Evolutionary conservation across 805 yeast genomes (phyloP), one percentile per base, ranked within the genome.

Genomic region (Huiozyma naganishii): DNA sequence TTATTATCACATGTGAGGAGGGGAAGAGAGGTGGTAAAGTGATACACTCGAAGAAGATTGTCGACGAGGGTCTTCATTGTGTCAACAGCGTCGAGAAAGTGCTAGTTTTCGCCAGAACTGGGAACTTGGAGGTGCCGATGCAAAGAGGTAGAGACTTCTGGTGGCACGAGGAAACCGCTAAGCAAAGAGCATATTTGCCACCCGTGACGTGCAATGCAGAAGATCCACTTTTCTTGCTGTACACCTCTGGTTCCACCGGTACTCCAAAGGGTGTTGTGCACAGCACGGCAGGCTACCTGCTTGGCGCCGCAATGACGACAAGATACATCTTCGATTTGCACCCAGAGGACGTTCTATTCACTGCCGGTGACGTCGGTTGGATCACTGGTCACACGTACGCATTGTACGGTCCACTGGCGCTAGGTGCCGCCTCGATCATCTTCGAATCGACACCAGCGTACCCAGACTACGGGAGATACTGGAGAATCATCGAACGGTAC

Each of bases 311-410:
- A 44, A 70, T 89, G 63, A 85, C 97, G 42, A 84, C 96, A 40
- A 84, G 81, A 68, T 90, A 89, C 67, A 88, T 88, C 39, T 90
- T 92, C 64, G 97, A 94, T 64, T 79, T 92, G 40, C 95, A 87
- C 61, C 79, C 79, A 47, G 83, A 82, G 49, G 97, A 92, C 65
- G 73, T 83, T 37, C 67, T 90, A 48, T 90, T 92, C 72, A 90
- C 97, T 36, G 97, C 97, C 35, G 97, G 97, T 61, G 97, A 92
- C 64, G 87, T 92, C 45, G 97, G 98, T 62, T 92, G 98, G 97
- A 92, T 92, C 63, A 92, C 98, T 12, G 97, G 97, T 54, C 98
- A 92, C 67, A 84, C 97, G 7, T 92, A 90, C 62, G 95, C 87
- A 37, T 76, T 90, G 39, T 92, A 92, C 60, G 97, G 97, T 47